Evolutionary conservation across 352 stramenopile species (phyloP).

Genomic region (Pythium pyrilobum): DNA sequence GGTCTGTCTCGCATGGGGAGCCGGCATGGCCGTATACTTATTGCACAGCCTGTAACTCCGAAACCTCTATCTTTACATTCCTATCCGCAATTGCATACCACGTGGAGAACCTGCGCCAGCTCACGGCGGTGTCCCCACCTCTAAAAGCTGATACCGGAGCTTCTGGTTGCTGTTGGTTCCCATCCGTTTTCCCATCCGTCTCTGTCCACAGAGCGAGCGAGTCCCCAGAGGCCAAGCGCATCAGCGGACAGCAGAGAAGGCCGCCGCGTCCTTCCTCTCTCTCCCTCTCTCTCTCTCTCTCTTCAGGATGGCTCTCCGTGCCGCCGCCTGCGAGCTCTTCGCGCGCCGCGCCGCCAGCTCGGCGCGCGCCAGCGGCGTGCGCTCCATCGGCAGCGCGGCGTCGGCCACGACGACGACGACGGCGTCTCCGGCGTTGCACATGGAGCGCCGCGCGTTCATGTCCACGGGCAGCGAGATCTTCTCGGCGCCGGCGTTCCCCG

Average conservation of each 20-base stretch:
- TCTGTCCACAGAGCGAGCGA: too few relatives aligned
- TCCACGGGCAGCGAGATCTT: slow-evolving; percentile 67
- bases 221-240: not conserved
- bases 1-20: not conserved
- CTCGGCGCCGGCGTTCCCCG: slow-evolving; percentile 54
- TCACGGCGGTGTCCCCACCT: not conserved
- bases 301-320: slow-evolving; percentile 14
- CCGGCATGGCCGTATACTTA: not conserved
- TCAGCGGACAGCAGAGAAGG: not conserved
- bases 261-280: not conserved
- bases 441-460: slow-evolving; percentile 53
- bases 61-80: too few relatives aligned
- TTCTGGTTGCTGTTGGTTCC: slow-evolving; percentile 10
- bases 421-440: too few relatives aligned
- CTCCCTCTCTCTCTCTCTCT: not conserved
- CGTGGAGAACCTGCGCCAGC: not conserved
- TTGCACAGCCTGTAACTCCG: too few relatives aligned
- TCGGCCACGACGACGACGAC: too few relatives aligned
- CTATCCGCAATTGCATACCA: slow-evolving; percentile 1
- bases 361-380: slow-evolving; percentile 1
- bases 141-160: slow-evolving; percentile 5
- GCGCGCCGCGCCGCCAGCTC: slow-evolving; percentile 6
- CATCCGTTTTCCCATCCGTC: slow-evolving; percentile 31
- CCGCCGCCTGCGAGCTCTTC: slow-evolving; percentile 1
- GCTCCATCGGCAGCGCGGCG: slow-evolving; percentile 8